Evolutionary conservation across 2,329 filamentous ascomycete species (phyloP).

Genomic region (Bimuria novae-zelandiae): DNA sequence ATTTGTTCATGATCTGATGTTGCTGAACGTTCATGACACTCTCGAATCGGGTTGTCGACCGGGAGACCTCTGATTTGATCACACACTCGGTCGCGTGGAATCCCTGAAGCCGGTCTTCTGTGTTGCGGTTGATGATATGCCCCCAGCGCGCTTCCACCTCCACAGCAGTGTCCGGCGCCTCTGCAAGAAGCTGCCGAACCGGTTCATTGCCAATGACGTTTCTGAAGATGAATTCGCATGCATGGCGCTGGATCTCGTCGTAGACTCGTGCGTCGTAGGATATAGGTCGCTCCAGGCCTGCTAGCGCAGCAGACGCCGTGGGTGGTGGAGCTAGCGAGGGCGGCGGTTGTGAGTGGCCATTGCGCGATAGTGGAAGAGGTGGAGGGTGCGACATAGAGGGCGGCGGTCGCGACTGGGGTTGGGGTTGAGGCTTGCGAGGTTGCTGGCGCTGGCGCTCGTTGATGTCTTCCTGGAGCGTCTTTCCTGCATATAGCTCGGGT

Average conservation of each 20-base stretch:
- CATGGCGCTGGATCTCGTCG: constrained; percentile 72
- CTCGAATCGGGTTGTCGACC: constrained; percentile 61
- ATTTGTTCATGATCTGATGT: constrained; percentile 82
- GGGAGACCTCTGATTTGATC: constrained; percentile 20
- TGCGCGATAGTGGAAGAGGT: constrained; percentile 19
- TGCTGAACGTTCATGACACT: constrained; percentile 94
- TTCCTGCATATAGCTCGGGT: constrained; percentile 20
- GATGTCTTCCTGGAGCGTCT: constrained; percentile 28
- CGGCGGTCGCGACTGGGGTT: constrained; percentile 10
- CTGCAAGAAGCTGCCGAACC: constrained; percentile 54
- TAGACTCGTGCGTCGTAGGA: constrained; percentile 68
- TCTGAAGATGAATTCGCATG: constrained; percentile 82
- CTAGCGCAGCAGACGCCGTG: constrained; percentile 19
- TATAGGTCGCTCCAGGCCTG: constrained; percentile 62
- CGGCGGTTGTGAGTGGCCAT: constrained; percentile 21
- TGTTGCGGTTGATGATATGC: constrained; percentile 71
- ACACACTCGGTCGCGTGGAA: constrained; percentile 65
- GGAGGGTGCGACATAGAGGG: constrained; percentile 14
- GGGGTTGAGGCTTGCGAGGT: constrained; percentile 19
- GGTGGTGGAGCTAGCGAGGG: constrained; percentile 15
- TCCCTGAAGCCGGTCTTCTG: constrained; percentile 70
- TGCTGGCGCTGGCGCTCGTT: constrained; percentile 24
- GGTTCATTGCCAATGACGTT: constrained; percentile 72
- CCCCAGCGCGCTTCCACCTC: constrained; percentile 97
- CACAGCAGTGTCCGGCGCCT: constrained; percentile 70